These are phyloP conservation scores for Zasmidium angulare DNA, from an alignment of 2,329 filamentous ascomycete genomes.

Conservation along the genomic window DNA sequence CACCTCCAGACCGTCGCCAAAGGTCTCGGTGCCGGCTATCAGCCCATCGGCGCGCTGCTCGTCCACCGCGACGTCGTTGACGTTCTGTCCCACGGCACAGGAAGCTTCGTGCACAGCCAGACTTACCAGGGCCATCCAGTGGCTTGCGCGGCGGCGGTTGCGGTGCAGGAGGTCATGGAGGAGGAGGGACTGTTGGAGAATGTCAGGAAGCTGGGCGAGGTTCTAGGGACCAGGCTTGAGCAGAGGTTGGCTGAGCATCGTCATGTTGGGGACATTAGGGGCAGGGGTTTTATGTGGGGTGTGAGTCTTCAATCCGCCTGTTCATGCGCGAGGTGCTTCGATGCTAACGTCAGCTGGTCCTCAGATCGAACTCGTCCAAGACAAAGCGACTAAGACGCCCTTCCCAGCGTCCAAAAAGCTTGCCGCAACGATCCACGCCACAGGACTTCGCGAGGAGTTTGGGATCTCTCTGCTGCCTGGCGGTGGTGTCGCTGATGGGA, in stretches of 20 bases:
- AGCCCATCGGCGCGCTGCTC: conserved; percentile 58
- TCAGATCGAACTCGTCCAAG: conserved; percentile 55
- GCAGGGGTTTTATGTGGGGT: conserved; percentile 55
- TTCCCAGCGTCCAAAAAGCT: conserved; percentile 49
- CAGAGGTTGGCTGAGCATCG: conserved; percentile 42
- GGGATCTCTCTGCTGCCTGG: conserved; percentile 62
- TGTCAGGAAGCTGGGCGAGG: conserved; percentile 49
- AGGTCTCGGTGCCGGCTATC: conserved; percentile 62
- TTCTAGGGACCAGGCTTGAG: conserved; percentile 46
- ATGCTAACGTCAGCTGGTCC: no score
- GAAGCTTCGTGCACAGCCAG: conserved; percentile 55
- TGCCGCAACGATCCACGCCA: conserved; percentile 45
- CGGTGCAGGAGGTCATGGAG: conserved; percentile 58
- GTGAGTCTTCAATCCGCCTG: conserved; percentile 7
- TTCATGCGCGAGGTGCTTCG: neutral
- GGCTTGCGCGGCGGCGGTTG: conserved; percentile 61
- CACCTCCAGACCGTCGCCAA: conserved; percentile 67
- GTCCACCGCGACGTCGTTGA: conserved; percentile 48
- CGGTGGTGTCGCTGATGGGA: conserved; percentile 57
- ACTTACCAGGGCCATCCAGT: conserved; percentile 58
- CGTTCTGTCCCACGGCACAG: conserved; percentile 41
- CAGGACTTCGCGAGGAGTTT: conserved; percentile 39
- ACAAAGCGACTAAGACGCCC: conserved; percentile 52
- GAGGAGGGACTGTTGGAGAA: conserved; percentile 58
- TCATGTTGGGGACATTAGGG: conserved; percentile 60